Conservation (phyloP, 371 early-diverging fungal species). For the Astathelohania contejeani region DNA sequence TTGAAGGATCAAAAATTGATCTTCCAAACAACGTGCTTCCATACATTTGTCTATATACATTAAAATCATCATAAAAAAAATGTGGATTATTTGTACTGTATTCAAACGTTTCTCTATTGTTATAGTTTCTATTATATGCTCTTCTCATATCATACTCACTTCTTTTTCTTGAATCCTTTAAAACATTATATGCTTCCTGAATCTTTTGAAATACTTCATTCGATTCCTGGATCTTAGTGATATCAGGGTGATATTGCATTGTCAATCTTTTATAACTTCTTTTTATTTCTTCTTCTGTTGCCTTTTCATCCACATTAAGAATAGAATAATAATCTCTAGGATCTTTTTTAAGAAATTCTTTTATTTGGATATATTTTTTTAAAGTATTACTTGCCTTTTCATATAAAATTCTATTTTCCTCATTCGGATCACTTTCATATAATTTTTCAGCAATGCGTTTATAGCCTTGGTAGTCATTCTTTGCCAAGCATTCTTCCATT, state of each 20-base stretch:
- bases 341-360: constrained; percentile 21
- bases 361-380: constrained; percentile 19
- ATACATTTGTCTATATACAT: not conserved
- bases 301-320: constrained; percentile 16
- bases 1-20: not conserved
- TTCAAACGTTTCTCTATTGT: not conserved
- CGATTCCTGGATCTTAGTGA: constrained; percentile 34
- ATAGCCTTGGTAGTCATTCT: constrained; percentile 16
- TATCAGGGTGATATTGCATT: constrained; percentile 38
- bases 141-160: constrained; percentile 24
- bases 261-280: constrained; percentile 20
- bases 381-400: constrained; percentile 16
- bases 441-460: constrained; percentile 7
- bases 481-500: constrained; percentile 5
- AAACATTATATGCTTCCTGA: constrained; percentile 38
- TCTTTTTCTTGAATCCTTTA: constrained; percentile 36
- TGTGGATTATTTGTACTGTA: not conserved
- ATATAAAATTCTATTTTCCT: constrained; percentile 5
- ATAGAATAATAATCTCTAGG: constrained; percentile 31
- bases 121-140: constrained; percentile 1
- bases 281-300: constrained; percentile 16
- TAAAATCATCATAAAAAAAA: not conserved
- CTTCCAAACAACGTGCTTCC: not conserved
- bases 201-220: constrained; percentile 37
- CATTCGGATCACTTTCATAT: constrained; percentile 2